These are phyloP conservation scores for Stachybotrys elegans DNA, from an alignment of 2,329 filamentous ascomycete species.

Conservation along the genomic window DNA sequence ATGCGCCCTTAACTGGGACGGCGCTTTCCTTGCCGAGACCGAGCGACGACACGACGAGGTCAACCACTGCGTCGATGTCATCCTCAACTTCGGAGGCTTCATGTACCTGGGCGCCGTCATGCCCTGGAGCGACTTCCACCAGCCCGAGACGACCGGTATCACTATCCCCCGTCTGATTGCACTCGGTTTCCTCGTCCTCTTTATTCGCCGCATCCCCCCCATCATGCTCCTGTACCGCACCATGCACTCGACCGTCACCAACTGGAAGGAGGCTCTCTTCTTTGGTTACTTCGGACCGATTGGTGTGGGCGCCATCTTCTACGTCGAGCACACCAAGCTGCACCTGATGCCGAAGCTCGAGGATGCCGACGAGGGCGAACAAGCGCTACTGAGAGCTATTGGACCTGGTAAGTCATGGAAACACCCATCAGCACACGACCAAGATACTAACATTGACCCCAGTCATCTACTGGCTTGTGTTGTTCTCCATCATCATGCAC, in stretches of 20 bases:
- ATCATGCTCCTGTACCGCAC: not conserved
- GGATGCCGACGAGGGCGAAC: not conserved
- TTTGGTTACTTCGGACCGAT: conserved; percentile 2
- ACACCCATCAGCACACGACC: too few species aligned
- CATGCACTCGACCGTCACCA: not conserved
- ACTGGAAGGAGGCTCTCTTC: not conserved
- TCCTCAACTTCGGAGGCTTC: not conserved
- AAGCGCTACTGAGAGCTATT: not conserved
- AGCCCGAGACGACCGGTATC: not conserved
- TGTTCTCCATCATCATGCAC: conserved; percentile 39
- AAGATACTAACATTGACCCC: too few species aligned
- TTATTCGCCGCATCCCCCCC: not conserved
- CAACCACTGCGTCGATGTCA: not conserved
- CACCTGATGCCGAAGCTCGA: not conserved
- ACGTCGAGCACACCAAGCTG: not conserved
- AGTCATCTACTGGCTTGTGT: conserved; percentile 6
- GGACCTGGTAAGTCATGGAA: not conserved
- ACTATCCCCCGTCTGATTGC: not conserved
- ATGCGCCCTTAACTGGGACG: not conserved
- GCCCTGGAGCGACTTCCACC: not conserved
- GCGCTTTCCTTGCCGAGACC: not conserved
- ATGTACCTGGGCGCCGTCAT: not conserved
- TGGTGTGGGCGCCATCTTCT: not conserved
- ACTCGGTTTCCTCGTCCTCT: not conserved
- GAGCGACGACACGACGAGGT: not conserved